Conservation (phyloP, 257 asterid genomes). For the Thymus mandschuricus region DNA sequence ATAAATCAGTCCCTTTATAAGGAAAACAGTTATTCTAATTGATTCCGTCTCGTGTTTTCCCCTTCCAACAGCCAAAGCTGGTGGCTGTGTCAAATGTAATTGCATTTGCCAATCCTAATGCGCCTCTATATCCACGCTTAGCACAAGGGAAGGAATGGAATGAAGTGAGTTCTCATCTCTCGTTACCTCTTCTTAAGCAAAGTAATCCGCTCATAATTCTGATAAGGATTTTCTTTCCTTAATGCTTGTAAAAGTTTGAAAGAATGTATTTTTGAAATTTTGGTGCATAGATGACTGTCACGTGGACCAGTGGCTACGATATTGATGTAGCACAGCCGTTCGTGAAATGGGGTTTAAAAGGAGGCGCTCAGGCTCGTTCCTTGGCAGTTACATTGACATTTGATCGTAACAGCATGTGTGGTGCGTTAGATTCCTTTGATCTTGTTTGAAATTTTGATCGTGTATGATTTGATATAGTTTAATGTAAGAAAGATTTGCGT, state of each 20-base stretch:
- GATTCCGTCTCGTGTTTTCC: neutral
- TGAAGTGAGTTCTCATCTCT: constrained; percentile 59
- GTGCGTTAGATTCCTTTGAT: constrained; percentile 45
- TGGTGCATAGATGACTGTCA: constrained; percentile 81
- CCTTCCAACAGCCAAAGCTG: constrained; percentile 73
- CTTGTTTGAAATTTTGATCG: neutral
- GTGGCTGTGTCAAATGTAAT: constrained; percentile 66
- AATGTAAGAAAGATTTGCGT: neutral
- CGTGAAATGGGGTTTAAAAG: constrained; percentile 84
- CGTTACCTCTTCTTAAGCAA: neutral
- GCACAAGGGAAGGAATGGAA: constrained; percentile 94
- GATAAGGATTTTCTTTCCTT: neutral
- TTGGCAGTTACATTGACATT: constrained; percentile 87
- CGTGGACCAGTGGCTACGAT: constrained; percentile 95
- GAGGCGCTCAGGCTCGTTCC: constrained; percentile 56
- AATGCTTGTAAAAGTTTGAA: neutral
- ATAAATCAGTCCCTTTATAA: too few relatives aligned
- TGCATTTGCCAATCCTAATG: constrained; percentile 81
- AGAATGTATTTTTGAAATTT: constrained; percentile 24
- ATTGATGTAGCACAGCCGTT: constrained; percentile 67
- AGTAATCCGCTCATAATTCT: neutral
- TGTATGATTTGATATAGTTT: constrained; percentile 1
- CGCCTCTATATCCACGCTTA: constrained; percentile 92
- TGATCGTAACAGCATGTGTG: constrained; percentile 84
- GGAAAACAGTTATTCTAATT: neutral